Percentiles rank a stretch among this genome's conserved stretches.
Conservation (phyloP, 495 filamentous ascomycete genomes). For the Neohortaea acidophila region DNA sequence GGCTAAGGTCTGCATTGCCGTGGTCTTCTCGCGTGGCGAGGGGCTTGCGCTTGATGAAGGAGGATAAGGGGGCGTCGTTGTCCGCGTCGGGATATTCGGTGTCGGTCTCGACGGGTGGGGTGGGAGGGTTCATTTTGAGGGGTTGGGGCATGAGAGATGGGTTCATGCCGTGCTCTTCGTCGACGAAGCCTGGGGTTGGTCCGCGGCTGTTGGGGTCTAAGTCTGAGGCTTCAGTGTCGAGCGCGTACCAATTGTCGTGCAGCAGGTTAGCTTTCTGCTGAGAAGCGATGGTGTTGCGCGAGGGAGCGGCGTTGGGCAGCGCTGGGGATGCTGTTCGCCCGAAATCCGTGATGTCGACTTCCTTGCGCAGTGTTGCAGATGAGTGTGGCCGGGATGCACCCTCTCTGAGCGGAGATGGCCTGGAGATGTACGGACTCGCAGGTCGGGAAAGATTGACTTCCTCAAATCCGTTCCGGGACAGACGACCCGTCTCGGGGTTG, state of each 20-base stretch:
- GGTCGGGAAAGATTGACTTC: constrained; percentile 43
- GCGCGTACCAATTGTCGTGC: constrained; percentile 19
- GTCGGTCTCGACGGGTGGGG: constrained; percentile 2
- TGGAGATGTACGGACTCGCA: no score
- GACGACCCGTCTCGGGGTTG: constrained; percentile 26
- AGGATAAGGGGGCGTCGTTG: background rate
- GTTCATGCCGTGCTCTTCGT: constrained; percentile 14
- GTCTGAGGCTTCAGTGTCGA: constrained; percentile 10
- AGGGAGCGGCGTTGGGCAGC: constrained; percentile 6
- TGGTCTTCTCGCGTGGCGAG: background rate
- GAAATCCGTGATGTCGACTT: background rate
- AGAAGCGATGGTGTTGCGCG: background rate
- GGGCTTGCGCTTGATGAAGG: background rate
- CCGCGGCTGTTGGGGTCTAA: background rate
- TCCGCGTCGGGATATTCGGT: background rate
- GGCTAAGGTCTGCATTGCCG: constrained; percentile 4
- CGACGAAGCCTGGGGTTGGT: constrained; percentile 1
- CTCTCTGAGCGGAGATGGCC: no score
- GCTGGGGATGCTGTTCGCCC: no score
- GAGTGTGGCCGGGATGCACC: background rate
- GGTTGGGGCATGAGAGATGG: constrained; percentile 12
- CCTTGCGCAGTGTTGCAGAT: background rate
- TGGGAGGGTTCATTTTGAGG: constrained; percentile 20
- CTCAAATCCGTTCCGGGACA: constrained; percentile 32
- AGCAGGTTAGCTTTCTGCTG: constrained; percentile 15